Conservation (phyloP, 139 green algal species). For the Micractinium sp. region DNA sequence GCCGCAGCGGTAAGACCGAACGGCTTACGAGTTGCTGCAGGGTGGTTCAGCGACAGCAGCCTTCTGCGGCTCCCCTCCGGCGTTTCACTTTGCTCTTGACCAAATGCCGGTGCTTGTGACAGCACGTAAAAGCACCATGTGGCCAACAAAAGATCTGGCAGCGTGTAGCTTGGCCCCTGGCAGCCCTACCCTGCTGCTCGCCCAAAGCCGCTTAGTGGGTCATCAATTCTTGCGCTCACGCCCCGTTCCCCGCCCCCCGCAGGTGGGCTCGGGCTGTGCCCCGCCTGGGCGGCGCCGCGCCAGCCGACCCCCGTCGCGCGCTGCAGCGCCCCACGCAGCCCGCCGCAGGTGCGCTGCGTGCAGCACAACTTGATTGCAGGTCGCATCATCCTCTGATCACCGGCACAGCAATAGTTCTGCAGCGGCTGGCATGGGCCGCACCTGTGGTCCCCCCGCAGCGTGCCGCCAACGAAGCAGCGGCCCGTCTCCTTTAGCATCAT, state of each 20-base stretch:
- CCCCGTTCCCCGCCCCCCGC: not conserved
- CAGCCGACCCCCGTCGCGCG: not conserved
- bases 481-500: not conserved
- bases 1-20: not conserved
- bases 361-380: too few species aligned
- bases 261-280: constrained; percentile 6
- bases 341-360: not conserved
- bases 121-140: not conserved
- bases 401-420: too few species aligned
- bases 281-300: not conserved
- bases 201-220: not conserved
- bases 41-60: not conserved
- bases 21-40: not conserved
- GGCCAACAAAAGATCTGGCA: not conserved
- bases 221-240: not conserved
- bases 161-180: not conserved
- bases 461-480: too few species aligned
- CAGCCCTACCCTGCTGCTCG: not conserved
- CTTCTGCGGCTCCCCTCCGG: not conserved
- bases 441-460: too few species aligned
- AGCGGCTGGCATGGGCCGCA: too few species aligned
- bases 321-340: not conserved
- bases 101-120: not conserved
- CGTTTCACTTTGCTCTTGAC: not conserved
- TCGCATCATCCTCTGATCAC: too few species aligned